Percentiles rank a stretch among this genome's conserved stretches.
Conservation (phyloP, 768 basidiomycete genomes). For the Filobasidium floriforme region DNA sequence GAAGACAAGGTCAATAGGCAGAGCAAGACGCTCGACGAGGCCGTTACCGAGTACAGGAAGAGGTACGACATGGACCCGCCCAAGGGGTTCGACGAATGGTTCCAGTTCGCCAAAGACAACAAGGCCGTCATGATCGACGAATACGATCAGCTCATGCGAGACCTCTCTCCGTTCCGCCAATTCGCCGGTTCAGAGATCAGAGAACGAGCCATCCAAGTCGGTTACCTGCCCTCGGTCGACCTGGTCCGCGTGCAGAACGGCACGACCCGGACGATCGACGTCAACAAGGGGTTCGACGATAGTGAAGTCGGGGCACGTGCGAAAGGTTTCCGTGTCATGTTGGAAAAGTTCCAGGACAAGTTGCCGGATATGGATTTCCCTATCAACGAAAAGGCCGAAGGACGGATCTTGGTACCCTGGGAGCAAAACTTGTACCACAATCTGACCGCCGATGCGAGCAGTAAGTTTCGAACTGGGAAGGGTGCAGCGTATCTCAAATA, state of each 20-base stretch:
- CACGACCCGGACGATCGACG: slow-evolving; percentile 54
- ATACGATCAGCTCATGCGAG: slow-evolving; percentile 64
- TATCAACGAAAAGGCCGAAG: slow-evolving; percentile 87
- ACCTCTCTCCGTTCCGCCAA: slow-evolving; percentile 77
- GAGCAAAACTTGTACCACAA: slow-evolving; percentile 71
- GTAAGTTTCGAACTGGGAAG: slow-evolving; percentile 29
- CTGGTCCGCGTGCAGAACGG: slow-evolving; percentile 72
- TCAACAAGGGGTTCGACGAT: slow-evolving; percentile 58
- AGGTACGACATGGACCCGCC: slow-evolving; percentile 41
- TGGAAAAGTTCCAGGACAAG: slow-evolving; percentile 60
- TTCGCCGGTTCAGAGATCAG: slow-evolving; percentile 66
- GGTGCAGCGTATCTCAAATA: neutral
- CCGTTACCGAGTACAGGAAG: slow-evolving; percentile 40
- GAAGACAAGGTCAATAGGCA: slow-evolving; percentile 38
- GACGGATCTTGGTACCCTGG: slow-evolving; percentile 88
- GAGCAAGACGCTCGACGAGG: slow-evolving; percentile 37
- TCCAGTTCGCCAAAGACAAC: slow-evolving; percentile 65
- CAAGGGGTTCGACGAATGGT: slow-evolving; percentile 45
- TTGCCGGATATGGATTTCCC: slow-evolving; percentile 92
- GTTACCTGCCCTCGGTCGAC: slow-evolving; percentile 72
- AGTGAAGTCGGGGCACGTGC: slow-evolving; percentile 70
- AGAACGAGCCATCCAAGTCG: slow-evolving; percentile 57
- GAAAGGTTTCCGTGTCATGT: slow-evolving; percentile 65
- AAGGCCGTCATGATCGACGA: slow-evolving; percentile 78
- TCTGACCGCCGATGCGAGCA: slow-evolving; percentile 50